Evolutionary conservation across 2,329 filamentous ascomycete species (phyloP), one percentile per base, ranked within the genome.

Genomic region (Aspergillus udagawae): DNA sequence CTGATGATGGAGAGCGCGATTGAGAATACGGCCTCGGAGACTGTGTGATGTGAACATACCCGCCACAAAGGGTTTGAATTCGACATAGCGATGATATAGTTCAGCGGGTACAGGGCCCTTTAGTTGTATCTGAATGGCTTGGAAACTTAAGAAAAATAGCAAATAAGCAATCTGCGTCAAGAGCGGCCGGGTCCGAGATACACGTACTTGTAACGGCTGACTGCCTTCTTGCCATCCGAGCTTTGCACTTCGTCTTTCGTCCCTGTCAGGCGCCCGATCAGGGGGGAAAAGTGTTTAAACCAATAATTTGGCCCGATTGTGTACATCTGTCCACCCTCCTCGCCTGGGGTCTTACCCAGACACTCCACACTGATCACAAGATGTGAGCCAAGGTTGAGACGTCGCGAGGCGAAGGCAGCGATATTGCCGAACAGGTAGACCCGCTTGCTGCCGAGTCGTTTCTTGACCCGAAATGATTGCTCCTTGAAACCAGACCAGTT

Each of bases 81-180:
- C 92, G 56, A 97, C 92, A 69, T 89, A 97, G 63, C 92, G 89
- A 72, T 97, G 92, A 72, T 96, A 96, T 35, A 97, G 80, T 60
- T 86, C 80, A 2, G 85, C 79, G 0, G 93, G 92, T 0, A 94
- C 88, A 0, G 93, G 93, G 0, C 93, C 93, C 49, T 83, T 81
- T 7, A 97, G 82, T 71, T 97, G 93, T 67, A 97, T 86, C 72
- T 97, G 89, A 71, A 91, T 92, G 42, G 93, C 90, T 80, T 96
- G 92, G 75, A 97, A 97, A 73, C 90, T 92, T 67, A 65, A 48
- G 6, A 20, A 23, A 25, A 23, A 8, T 38, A 25, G 42, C 38
- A 21, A 21, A 54, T 59, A 49, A 54, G 60, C 38, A 32, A 42
- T 38, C 35, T 23, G 12, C 35, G n/a, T 27, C 10, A 35, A 29